Percentiles rank a stretch among this genome's conserved stretches.
Evolutionary conservation across 345 rosid species (phyloP).

Genomic region (Physaria fendleri): DNA sequence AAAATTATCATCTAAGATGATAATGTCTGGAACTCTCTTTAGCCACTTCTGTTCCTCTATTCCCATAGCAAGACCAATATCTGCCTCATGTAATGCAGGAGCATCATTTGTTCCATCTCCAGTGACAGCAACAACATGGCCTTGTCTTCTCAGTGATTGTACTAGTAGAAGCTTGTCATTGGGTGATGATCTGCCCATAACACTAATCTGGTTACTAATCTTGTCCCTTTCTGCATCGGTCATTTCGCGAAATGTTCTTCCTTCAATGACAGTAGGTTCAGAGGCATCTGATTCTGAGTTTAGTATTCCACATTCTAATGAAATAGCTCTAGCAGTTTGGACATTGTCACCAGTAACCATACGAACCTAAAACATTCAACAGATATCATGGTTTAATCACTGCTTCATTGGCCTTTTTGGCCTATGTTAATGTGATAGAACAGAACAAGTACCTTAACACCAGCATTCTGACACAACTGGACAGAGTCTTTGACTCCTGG

Average conservation of each 20-base stretch:
- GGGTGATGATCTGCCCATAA: slow-evolving; percentile 92
- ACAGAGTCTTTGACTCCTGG: slow-evolving; percentile 74
- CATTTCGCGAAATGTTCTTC: slow-evolving; percentile 63
- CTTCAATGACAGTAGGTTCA: slow-evolving; percentile 76
- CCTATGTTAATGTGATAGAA: background rate
- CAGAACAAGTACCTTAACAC: slow-evolving; percentile 66
- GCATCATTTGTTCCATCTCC: slow-evolving; percentile 97
- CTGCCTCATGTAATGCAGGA: slow-evolving; percentile 95
- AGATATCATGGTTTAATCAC: background rate
- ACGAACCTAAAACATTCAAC: slow-evolving; percentile 51
- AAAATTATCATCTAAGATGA: slow-evolving; percentile 90
- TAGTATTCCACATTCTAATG: slow-evolving; percentile 91
- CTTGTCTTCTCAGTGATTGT: slow-evolving; percentile 64
- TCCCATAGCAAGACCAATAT: slow-evolving; percentile 99
- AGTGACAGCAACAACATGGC: slow-evolving; percentile 83
- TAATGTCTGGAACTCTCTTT: slow-evolving; percentile 98
- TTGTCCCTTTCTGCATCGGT: slow-evolving; percentile 65
- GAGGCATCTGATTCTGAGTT: slow-evolving; percentile 48
- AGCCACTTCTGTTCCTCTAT: slow-evolving; percentile 97
- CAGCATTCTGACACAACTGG: slow-evolving; percentile 67
- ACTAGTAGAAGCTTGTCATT: slow-evolving; percentile 82
- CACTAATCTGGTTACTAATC: slow-evolving; percentile 51
- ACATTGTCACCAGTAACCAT: slow-evolving; percentile 99
- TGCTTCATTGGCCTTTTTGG: background rate
- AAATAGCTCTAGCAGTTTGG: slow-evolving; percentile 92